Evolutionary conservation across 2,329 filamentous ascomycete genomes (phyloP).

Genomic region (Diaporthe vexans): DNA sequence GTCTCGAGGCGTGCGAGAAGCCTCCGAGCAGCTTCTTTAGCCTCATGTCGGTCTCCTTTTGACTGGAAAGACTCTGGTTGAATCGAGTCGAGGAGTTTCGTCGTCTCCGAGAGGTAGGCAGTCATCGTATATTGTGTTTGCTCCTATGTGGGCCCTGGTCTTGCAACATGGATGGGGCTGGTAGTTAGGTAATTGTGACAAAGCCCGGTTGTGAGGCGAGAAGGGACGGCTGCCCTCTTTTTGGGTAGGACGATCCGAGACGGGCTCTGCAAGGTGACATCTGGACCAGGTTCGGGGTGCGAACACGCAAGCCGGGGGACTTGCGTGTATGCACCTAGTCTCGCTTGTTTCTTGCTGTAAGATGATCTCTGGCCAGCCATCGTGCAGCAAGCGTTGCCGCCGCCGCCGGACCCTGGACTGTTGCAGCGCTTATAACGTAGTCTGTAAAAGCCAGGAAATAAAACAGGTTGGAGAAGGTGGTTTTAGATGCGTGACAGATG

Average conservation of each 20-base stretch:
- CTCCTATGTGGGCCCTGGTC: neutral
- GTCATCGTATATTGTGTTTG: neutral
- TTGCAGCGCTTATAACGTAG: conserved; percentile 6
- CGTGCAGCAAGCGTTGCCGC: neutral
- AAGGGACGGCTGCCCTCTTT: neutral
- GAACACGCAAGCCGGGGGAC: neutral
- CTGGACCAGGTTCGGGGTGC: neutral
- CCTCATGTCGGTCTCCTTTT: conserved; percentile 12
- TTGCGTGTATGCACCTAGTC: neutral
- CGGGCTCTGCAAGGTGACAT: neutral
- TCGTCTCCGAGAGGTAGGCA: neutral
- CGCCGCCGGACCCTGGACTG: neutral
- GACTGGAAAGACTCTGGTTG: neutral
- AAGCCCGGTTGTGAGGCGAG: neutral
- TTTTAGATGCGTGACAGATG: neutral
- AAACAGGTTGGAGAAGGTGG: neutral
- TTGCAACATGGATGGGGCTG: neutral
- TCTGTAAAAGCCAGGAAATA: neutral
- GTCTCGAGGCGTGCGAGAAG: conserved; percentile 45
- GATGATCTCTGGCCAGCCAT: neutral
- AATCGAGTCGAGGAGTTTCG: neutral
- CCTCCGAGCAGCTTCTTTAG: conserved; percentile 16
- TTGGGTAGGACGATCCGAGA: neutral
- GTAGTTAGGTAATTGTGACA: conserved; percentile 27
- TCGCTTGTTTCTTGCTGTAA: neutral